phyloP scores from a whole-genome alignment of 768 basidiomycete genomes.

The Xerocomus spinulosus region DNA sequence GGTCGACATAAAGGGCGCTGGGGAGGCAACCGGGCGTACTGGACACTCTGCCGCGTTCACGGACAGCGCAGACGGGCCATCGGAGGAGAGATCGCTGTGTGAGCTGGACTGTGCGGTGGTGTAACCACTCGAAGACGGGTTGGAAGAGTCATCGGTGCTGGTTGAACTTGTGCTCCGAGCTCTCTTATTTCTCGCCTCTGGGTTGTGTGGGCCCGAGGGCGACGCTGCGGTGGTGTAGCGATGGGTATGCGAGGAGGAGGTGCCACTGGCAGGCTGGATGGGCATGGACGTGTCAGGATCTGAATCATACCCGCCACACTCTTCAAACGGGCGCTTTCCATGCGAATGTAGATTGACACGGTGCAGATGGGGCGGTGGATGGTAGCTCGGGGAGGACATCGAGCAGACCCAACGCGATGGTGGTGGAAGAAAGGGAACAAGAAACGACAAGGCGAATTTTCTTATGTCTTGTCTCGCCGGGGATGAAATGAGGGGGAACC shows the following conservation, averaged over 20 bases:
- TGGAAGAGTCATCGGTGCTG: constrained; percentile 32
- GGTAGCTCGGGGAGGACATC: constrained; percentile 24
- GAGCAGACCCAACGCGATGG: constrained; percentile 11
- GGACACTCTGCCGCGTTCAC: constrained; percentile 14
- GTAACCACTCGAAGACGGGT: constrained; percentile 36
- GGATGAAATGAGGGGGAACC: too few species aligned
- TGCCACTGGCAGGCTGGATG: constrained; percentile 24
- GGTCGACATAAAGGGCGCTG: constrained; percentile 38
- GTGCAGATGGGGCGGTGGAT: constrained; percentile 21
- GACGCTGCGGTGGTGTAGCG: constrained; percentile 6
- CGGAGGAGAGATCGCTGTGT: constrained; percentile 27
- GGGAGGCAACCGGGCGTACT: constrained; percentile 18
- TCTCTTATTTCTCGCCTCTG: constrained; percentile 53
- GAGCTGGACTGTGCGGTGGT: constrained; percentile 33
- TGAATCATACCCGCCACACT: constrained; percentile 32
- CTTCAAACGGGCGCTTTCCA: constrained; percentile 32
- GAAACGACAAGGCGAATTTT: background rate
- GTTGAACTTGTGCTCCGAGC: constrained; percentile 52
- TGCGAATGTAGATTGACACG: constrained; percentile 24
- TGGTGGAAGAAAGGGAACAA: constrained; percentile 13
- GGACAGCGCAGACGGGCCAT: constrained; percentile 14
- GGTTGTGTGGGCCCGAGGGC: constrained; percentile 27
- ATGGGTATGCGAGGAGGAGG: constrained; percentile 12
- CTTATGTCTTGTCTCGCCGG: constrained; percentile 5
- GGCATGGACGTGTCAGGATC: constrained; percentile 28